Evolutionary conservation across 148 eudicot species (phyloP).

Genomic region (Mesembryanthemum crystallinum): DNA sequence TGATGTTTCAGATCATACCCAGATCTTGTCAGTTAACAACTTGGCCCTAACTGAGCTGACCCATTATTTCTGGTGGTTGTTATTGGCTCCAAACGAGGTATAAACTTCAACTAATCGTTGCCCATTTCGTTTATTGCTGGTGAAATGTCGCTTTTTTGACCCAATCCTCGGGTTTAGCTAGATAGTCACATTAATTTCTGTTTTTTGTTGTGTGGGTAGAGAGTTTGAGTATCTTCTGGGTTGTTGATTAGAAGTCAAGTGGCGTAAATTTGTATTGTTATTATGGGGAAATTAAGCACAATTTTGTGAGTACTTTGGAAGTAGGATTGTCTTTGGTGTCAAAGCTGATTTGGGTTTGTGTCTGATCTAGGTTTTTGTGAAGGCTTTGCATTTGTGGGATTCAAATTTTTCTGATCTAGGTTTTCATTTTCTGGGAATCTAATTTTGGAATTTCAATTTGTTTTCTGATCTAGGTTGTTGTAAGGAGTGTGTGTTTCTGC

Average conservation of each 20-base stretch:
- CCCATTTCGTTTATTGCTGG: constrained; percentile 14
- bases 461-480: constrained; percentile 7
- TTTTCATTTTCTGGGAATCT: constrained; percentile 14
- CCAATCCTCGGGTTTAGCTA: constrained; percentile 9
- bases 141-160: constrained; percentile 10
- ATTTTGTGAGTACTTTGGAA: not conserved
- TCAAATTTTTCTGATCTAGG: not conserved
- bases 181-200: not conserved
- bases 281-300: not conserved
- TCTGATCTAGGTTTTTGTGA: constrained; percentile 24
- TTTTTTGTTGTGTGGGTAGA: constrained; percentile 6
- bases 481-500: constrained; percentile 8
- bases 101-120: constrained; percentile 1
- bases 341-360: constrained; percentile 16
- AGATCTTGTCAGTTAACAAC: constrained; percentile 40
- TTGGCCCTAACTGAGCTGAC: constrained; percentile 31
- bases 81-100: constrained; percentile 28
- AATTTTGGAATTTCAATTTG: not conserved
- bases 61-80: constrained; percentile 15
- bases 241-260: constrained; percentile 21
- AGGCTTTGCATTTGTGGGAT: constrained; percentile 1
- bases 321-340: not conserved
- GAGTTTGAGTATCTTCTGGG: constrained; percentile 14
- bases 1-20: constrained; percentile 57
- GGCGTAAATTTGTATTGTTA: constrained; percentile 12